phyloP scores from a whole-genome alignment of 257 asterid species.

The Salvia hispanica region DNA sequence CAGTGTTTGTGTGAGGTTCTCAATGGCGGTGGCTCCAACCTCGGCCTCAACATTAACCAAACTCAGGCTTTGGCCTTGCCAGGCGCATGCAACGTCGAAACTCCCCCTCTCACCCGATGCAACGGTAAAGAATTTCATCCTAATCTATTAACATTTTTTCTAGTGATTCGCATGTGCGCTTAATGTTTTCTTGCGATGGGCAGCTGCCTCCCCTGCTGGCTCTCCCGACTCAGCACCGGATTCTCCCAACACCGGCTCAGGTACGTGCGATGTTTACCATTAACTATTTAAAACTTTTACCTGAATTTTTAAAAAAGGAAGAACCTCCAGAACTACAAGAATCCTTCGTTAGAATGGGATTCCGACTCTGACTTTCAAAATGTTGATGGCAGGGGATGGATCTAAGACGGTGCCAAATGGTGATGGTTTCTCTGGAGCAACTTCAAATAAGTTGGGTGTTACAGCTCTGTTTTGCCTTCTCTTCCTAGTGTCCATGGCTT shows the following conservation, averaged over 20 bases:
- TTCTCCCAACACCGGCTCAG: conserved; percentile 46
- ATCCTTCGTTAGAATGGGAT: too few species aligned
- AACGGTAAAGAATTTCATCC: conserved; percentile 35
- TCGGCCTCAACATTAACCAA: conserved; percentile 68
- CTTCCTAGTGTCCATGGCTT: conserved; percentile 37
- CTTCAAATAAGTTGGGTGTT: conserved; percentile 37
- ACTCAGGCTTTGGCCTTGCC: conserved; percentile 85
- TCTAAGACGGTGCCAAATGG: conserved; percentile 41
- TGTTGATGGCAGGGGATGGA: conserved; percentile 35
- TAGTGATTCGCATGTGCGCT: not conserved
- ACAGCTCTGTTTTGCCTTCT: conserved; percentile 28
- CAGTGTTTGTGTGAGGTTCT: conserved; percentile 73
- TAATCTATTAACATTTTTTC: not conserved
- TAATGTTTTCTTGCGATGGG: conserved; percentile 19
- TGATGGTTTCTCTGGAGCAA: conserved; percentile 46
- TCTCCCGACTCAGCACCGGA: conserved; percentile 55
- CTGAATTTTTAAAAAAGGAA: too few species aligned
- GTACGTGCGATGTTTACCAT: conserved; percentile 3
- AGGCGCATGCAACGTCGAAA: conserved; percentile 62
- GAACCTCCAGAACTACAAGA: too few species aligned
- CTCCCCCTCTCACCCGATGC: conserved; percentile 69
- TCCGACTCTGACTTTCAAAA: too few species aligned
- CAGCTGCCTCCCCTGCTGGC: conserved; percentile 66
- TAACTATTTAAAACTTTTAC: too few species aligned
- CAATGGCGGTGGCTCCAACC: conserved; percentile 59